Percentiles rank a stretch among this genome's conserved stretches.
These are phyloP conservation scores for Apodospora peruviana DNA, from an alignment of 495 filamentous ascomycete genomes.

Conservation along the genomic window DNA sequence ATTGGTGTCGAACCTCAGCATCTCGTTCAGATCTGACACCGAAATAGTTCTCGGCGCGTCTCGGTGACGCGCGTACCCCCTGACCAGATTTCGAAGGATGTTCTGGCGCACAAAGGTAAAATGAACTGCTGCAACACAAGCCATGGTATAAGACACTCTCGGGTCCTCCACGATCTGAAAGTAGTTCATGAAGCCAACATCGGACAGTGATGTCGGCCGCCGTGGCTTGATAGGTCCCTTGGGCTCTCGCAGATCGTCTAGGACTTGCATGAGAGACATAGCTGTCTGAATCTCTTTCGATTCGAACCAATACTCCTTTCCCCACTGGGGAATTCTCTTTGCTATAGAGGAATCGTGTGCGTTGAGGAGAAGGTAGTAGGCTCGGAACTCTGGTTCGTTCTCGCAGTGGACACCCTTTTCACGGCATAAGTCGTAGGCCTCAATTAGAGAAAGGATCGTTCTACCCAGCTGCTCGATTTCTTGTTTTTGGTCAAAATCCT, in stretches of 20 bases:
- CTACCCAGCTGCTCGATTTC: conserved; percentile 90
- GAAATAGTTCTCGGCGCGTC: conserved; percentile 74
- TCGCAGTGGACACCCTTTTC: conserved; percentile 39
- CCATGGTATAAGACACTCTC: conserved; percentile 80
- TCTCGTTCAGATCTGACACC: conserved; percentile 55
- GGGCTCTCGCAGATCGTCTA: conserved; percentile 26
- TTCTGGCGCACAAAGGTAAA: conserved; percentile 76
- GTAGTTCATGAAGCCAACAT: conserved; percentile 63
- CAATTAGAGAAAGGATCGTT: conserved; percentile 78
- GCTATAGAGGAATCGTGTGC: conserved; percentile 70
- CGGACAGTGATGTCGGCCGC: conserved; percentile 39
- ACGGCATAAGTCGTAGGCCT: conserved; percentile 76
- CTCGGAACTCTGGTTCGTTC: conserved; percentile 86
- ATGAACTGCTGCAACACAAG: conserved; percentile 86
- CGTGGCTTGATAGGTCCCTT: conserved; percentile 33
- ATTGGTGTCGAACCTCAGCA: conserved; percentile 68
- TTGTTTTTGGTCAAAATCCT: conserved; percentile 80
- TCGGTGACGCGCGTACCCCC: conserved; percentile 53
- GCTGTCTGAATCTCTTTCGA: conserved; percentile 47
- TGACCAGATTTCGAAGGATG: conserved; percentile 64
- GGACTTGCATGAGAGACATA: conserved; percentile 31
- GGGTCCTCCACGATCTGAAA: conserved; percentile 68
- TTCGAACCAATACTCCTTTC: conserved; percentile 63
- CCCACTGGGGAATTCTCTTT: conserved; percentile 73
- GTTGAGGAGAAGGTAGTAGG: conserved; percentile 84